Base-by-base conservation (phyloP, 2,329 filamentous ascomycete genomes). In the Xylariales sp. region DNA sequence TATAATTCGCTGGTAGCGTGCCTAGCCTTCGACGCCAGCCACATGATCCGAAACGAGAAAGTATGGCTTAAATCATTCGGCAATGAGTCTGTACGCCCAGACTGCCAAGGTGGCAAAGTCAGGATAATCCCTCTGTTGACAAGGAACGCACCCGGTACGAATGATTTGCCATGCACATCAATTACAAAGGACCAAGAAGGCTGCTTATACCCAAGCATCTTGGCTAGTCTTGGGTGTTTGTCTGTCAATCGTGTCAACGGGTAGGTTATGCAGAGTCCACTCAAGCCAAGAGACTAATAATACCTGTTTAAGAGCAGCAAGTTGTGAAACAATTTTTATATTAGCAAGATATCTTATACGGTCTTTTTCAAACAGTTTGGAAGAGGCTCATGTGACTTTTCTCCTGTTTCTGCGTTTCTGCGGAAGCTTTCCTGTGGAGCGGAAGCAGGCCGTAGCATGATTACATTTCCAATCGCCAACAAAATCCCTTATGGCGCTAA, bases 201-300 rank as follows among this genome's bases (percentile, higher is more conserved):
- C 39, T 45, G 52, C 60, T 57, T 58, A 34, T 41, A 53, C 34
- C 56, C 56, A 52, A 53, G 62, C 32, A 63, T 60, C 65, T 70
- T 65, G 65, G 68, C 67, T 28, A 5, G 32, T 54, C 64, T 62
- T 69, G 64, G 60, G 62, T 43, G 62, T 68, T 65, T 65, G 65
- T 14, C 46, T 68, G 53, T 54, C 48, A 46, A 18, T 54, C 39
- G 54, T 65, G 65, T 60, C 52, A 67, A 55, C 60, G 55, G 62
- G 62, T 67, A 56, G n/a, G 30, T 28, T 56, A 53, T 67, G 59
- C 54, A 62, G 28, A 63, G 18, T 57, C 41, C 36, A 53, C 58
- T 23, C 12, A 28, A 58, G 58, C 68, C 65, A 70, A 60, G 62
- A 52, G 39, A 14, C 50, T 32, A 56, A 53, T 45, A 36, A 28